Evolutionary conservation across 495 filamentous ascomycete genomes (phyloP), one percentile per base, ranked within the genome.

Genomic region (Daldinia grandis): DNA sequence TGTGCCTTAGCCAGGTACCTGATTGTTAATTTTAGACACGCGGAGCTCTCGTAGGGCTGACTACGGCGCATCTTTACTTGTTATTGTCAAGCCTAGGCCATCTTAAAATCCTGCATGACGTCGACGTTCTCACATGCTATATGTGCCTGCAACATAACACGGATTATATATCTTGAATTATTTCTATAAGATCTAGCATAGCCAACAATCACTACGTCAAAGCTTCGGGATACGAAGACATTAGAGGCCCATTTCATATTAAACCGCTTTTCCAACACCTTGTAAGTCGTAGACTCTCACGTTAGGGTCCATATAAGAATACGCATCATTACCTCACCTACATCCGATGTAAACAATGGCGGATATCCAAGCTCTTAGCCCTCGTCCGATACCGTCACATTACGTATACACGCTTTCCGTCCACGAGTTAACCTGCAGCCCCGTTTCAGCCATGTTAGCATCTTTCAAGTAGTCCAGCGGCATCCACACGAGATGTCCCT

Each of bases 401-500:
- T 66, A 85, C 10, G 83, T 81, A 61, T 79, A 85, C 0, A 85
- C 78, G 51, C 81, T 84, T 72, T 85, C 83, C 0, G 83, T 85
- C 76, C 79, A 84, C n/a, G 74, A 51, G 28, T 85, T 85, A 2
- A 85, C 78, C 71, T 84, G 82, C 62, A 85, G 72, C 0, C 95
- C 95, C 74, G 86, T 90, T 82, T 98, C 95, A 0, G 94, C 95
- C 95, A 98, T 95, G 70, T 90, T 84, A 0, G 90, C 94, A 70
- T 97, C 91, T 66, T 84, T 81, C 74, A 98, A 78, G 74, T 97
- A 98, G 42, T 95, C 88, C 70, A 98, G 74, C 53, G 93, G 94
- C 90, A 97, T 93, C 95, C 95, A 98, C 0, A 99, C 94, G 28
- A 99, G 77, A 83, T 98, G 95, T 0, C 95, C 95, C 78, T 88